Evolutionary conservation across 2,329 filamentous ascomycete genomes (phyloP).

Genomic region (Xylaria multiplex): DNA sequence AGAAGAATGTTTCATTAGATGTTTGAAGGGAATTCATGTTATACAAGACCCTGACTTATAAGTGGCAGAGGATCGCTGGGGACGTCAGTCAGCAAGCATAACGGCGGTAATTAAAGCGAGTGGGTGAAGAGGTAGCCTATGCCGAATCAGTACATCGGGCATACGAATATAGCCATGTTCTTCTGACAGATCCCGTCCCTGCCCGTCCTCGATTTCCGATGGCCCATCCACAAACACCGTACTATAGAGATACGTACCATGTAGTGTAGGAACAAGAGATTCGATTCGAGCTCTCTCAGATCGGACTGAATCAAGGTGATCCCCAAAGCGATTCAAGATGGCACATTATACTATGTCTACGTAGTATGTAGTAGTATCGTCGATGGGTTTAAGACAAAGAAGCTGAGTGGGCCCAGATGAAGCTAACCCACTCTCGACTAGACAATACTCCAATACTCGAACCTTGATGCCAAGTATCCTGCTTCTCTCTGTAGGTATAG

Average conservation of each 20-base stretch:
- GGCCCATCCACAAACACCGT: background rate
- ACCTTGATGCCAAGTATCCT: background rate
- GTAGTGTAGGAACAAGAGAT: background rate
- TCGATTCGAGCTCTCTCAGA: background rate
- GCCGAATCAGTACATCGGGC: background rate
- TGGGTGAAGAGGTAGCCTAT: background rate
- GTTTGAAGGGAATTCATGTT: constrained; percentile 6
- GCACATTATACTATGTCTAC: background rate
- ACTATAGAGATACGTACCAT: background rate
- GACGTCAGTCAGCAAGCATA: constrained; percentile 23
- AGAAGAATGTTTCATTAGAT: constrained; percentile 15
- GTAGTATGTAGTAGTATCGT: background rate
- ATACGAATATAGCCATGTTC: background rate
- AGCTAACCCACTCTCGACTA: constrained; percentile 12
- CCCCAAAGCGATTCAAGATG: background rate
- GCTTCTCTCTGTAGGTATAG: background rate
- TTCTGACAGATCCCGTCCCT: background rate
- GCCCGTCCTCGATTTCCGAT: background rate
- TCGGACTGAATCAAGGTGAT: background rate
- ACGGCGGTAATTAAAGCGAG: constrained; percentile 29
- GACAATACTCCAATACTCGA: constrained; percentile 11
- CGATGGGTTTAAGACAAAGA: background rate
- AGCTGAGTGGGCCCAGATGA: background rate
- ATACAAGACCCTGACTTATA: constrained; percentile 16
- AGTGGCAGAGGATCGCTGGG: constrained; percentile 3